phyloP scores from a whole-genome alignment of 805 yeast genomes.

The Ogataea chonburiensis region DNA sequence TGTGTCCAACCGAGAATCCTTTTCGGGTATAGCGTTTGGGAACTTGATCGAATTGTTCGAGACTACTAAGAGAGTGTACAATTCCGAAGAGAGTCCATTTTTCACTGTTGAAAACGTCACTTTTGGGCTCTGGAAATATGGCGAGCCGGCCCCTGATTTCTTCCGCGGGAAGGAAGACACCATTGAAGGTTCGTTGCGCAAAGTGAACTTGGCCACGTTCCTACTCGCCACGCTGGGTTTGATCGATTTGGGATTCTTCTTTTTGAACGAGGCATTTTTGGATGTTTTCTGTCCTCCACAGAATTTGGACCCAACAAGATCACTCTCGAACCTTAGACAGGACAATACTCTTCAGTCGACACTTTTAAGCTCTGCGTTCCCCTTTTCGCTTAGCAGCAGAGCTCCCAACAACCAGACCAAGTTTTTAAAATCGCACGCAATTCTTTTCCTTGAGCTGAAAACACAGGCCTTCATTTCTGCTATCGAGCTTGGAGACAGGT shows the following conservation, averaged over 20 bases:
- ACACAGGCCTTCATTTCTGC: constrained; percentile 96
- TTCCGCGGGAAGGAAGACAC: constrained; percentile 61
- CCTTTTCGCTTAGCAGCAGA: constrained; percentile 13
- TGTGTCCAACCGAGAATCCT: constrained; percentile 64
- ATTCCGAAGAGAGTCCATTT: constrained; percentile 67
- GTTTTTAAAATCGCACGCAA: constrained; percentile 77
- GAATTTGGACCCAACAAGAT: constrained; percentile 46
- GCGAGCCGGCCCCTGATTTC: constrained; percentile 55
- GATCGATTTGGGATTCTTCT: constrained; percentile 82
- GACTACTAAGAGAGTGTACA: constrained; percentile 68
- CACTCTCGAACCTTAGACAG: constrained; percentile 30
- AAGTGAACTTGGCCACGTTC: constrained; percentile 86
- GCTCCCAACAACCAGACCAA: constrained; percentile 30
- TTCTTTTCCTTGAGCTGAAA: constrained; percentile 78
- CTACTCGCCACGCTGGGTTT: constrained; percentile 83
- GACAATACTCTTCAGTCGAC: constrained; percentile 22
- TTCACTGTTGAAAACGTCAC: constrained; percentile 67
- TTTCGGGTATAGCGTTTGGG: constrained; percentile 61
- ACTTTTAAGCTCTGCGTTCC: constrained; percentile 11
- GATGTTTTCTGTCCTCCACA: constrained; percentile 84
- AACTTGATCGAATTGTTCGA: constrained; percentile 75
- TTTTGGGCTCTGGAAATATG: constrained; percentile 68
- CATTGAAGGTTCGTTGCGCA: constrained; percentile 65
- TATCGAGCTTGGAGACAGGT: constrained; percentile 59
- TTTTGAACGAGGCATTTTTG: constrained; percentile 78